Percentiles rank a stretch among this genome's conserved stretches.
Conservation (phyloP, 2,329 filamentous ascomycete species). For the Alternaria metachromatica region DNA sequence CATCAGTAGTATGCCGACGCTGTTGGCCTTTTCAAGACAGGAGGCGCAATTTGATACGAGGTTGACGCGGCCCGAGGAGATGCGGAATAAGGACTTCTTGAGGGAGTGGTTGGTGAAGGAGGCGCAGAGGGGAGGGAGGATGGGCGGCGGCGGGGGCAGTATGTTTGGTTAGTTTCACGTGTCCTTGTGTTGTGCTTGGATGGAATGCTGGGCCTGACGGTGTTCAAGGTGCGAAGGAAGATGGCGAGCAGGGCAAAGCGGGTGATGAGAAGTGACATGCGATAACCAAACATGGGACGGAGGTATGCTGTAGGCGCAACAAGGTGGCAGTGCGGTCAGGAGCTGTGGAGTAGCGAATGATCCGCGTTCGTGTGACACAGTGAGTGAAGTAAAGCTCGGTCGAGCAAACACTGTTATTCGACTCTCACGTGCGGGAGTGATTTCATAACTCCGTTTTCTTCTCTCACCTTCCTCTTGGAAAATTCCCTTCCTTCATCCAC, state of each 20-base stretch:
- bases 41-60: constrained; percentile 58
- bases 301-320: neutral
- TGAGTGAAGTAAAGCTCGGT: neutral
- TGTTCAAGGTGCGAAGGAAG: constrained; percentile 2
- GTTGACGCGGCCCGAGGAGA: constrained; percentile 52
- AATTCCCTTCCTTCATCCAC: neutral
- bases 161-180: constrained; percentile 43
- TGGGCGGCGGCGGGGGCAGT: constrained; percentile 55
- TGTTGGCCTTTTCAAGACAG: constrained; percentile 58
- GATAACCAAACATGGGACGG: neutral
- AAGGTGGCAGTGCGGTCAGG: neutral
- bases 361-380: neutral
- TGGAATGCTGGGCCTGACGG: neutral
- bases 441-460: neutral
- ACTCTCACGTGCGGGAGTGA: neutral
- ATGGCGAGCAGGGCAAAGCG: neutral
- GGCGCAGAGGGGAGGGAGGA: constrained; percentile 53
- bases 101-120: constrained; percentile 57
- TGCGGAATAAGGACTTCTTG: constrained; percentile 55
- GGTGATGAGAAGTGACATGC: neutral
- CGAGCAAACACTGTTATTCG: neutral
- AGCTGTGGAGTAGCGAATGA: neutral
- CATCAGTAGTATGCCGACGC: constrained; percentile 54
- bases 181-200: no score
- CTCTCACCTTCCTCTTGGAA: neutral